Percentiles rank a stretch among this genome's conserved stretches.
These are phyloP conservation scores for Pisolithus sp. DNA, from an alignment of 768 basidiomycete species.

Conservation along the genomic window DNA sequence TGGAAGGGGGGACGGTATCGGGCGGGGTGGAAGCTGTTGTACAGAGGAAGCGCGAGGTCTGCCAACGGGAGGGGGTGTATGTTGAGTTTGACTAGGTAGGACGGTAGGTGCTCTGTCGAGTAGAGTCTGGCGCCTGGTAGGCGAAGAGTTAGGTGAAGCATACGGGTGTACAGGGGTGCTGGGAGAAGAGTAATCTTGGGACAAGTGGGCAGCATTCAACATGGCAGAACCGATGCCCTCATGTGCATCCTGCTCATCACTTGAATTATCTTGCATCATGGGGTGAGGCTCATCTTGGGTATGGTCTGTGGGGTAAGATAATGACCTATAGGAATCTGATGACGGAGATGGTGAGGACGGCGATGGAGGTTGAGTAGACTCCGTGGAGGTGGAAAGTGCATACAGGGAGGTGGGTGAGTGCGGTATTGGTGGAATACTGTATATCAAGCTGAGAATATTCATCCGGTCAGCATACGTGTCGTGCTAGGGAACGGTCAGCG, in stretches of 20 bases:
- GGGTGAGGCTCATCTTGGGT: slow-evolving; percentile 32
- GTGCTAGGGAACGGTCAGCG: slow-evolving; percentile 47
- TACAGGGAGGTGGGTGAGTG: slow-evolving; percentile 54
- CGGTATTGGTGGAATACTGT: slow-evolving; percentile 75
- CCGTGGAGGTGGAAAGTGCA: slow-evolving; percentile 34
- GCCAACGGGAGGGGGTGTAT: slow-evolving; percentile 20
- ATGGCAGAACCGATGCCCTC: slow-evolving; percentile 44
- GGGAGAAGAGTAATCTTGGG: slow-evolving; percentile 20
- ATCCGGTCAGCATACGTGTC: slow-evolving; percentile 94
- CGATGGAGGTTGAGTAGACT: slow-evolving; percentile 33
- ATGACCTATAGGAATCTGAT: slow-evolving; percentile 45
- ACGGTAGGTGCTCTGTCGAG: slow-evolving; percentile 33
- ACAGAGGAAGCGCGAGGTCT: slow-evolving; percentile 52
- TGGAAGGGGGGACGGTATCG: slow-evolving; percentile 55
- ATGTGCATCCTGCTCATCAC: slow-evolving; percentile 32
- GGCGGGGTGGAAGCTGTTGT: slow-evolving; percentile 61
- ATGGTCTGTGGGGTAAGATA: slow-evolving; percentile 36
- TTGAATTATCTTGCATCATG: slow-evolving; percentile 12
- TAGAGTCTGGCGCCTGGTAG: slow-evolving; percentile 13
- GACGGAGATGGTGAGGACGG: slow-evolving; percentile 31
- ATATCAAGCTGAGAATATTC: slow-evolving; percentile 86
- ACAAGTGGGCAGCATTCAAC: slow-evolving; percentile 27
- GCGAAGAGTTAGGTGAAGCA: slow-evolving; percentile 36
- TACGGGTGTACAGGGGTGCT: slow-evolving; percentile 41
- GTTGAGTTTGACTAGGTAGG: slow-evolving; percentile 24